Conservation (phyloP, 345 rosid species). For the Euphorbia tirucalli region DNA sequence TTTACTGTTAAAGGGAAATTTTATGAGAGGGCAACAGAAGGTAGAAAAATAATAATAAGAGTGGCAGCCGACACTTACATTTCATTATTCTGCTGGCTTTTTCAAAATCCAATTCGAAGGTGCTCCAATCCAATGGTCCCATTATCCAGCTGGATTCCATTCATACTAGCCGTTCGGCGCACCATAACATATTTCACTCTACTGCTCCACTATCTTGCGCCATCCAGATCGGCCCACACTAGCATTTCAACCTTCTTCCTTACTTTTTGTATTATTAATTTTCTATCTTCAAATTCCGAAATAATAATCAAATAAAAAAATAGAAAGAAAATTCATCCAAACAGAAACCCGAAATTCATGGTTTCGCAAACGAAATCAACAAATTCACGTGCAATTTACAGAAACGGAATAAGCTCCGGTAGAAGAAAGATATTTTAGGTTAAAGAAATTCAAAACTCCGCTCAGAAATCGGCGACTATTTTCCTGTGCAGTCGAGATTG, state of each 20-base stretch:
- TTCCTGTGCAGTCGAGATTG: conserved; percentile 63
- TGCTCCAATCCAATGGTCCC: conserved; percentile 51
- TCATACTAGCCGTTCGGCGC: not conserved
- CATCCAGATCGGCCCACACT: not conserved
- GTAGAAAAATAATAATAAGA: no score
- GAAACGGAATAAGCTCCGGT: not conserved
- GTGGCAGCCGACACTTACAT: conserved; percentile 12
- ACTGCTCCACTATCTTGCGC: not conserved
- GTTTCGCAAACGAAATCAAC: not conserved
- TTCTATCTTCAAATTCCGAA: not conserved
- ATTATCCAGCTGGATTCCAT: conserved; percentile 69
- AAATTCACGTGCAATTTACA: not conserved
- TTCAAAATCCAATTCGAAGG: conserved; percentile 28
- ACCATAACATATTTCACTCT: not conserved
- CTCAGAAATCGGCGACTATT: conserved; percentile 56
- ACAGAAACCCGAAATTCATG: not conserved
- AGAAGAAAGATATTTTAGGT: not conserved
- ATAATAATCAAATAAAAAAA: not conserved
- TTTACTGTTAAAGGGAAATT: no score
- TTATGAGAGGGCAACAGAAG: no score
- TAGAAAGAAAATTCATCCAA: not conserved
- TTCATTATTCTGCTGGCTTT: conserved; percentile 59
- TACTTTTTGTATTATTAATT: not conserved
- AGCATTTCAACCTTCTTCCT: no score
- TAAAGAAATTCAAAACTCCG: conserved; percentile 10